Conservation (phyloP, 371 early-diverging fungal genomes). For the Cokeromyces recurvatus region DNA sequence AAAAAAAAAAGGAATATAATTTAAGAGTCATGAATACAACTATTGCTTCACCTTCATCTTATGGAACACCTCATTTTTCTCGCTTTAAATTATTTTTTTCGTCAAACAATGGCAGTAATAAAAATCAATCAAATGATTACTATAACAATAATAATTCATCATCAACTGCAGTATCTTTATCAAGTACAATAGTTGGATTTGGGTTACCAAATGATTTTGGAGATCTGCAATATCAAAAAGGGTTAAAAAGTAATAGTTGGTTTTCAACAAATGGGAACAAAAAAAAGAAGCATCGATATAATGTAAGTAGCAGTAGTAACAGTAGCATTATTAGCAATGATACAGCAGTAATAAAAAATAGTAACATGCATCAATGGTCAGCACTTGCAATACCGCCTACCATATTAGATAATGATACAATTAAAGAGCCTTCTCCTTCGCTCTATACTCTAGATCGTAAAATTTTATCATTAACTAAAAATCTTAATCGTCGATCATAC, state of each 20-base stretch:
- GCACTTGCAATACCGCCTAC: constrained; percentile 2
- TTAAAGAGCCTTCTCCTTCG: constrained; percentile 6
- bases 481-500: constrained; percentile 54
- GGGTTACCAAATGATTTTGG: constrained; percentile 24
- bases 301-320: neutral
- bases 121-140: neutral
- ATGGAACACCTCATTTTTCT: constrained; percentile 22
- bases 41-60: constrained; percentile 21
- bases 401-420: neutral
- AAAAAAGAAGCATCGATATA: neutral
- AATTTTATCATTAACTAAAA: neutral
- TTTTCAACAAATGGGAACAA: constrained; percentile 8
- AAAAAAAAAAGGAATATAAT: constrained; percentile 10
- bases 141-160: neutral
- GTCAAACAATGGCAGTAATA: neutral
- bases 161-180: neutral
- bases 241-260: constrained; percentile 20
- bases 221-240: constrained; percentile 15
- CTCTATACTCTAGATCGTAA: constrained; percentile 1
- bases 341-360: neutral
- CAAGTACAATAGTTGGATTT: constrained; percentile 7
- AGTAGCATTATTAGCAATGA: neutral
- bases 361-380: no score
- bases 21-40: no score
- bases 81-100: constrained; percentile 15